Base-by-base conservation (phyloP, 192 early-diverging fungal species). In the Linnemannia exigua region DNA sequence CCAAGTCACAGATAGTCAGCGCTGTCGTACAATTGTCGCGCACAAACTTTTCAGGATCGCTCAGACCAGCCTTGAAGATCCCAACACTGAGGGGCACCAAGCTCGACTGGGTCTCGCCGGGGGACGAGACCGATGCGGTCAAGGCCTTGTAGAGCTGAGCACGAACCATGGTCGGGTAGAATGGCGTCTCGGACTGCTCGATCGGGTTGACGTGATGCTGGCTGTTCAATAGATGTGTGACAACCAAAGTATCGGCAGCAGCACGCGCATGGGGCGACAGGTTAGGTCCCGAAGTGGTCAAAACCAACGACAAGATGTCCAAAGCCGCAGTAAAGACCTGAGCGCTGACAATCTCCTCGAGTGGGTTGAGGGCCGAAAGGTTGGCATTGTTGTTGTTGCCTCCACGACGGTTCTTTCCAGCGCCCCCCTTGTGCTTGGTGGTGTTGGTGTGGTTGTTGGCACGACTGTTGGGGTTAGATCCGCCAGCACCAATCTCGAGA, bases 1-100 rank as follows among this genome's bases (percentile, higher is more conserved):
- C 88, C 41, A 93, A 58, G 71, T 93, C 92, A 79, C 92, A 93
- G 47, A 91, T 85, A 0, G 87, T 84, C 70, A 93, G 79, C 2
- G 88, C 90, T 25, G 63, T 79, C 19, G 69, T 63, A 28, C 83
- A 85, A n/a, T 70, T 58, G 47, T 85, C 83, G 28, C 83, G 36
- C 22, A 85, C 83, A 67, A 50, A 72, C 61, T 89, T 91, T 80
- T 89, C 88, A 61, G 73, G 73, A 79, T 75, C 83, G 33, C 72
- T 85, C 74, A 85, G 52, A 37, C 83, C 83, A 36, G 83, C 77
- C 74, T 76, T 85, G 44, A 85, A 85, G 68, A 85, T 79, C 1
- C 77, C 83, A 15, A 79, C 77, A 52, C 83, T 79, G 47, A 85
- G 72, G 15, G 83, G 77, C 44, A 85, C 77, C 20, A 85, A 38